These are phyloP conservation scores for Fusarium sp. DNA, from an alignment of 2,329 filamentous ascomycete species.

Conservation along the genomic window DNA sequence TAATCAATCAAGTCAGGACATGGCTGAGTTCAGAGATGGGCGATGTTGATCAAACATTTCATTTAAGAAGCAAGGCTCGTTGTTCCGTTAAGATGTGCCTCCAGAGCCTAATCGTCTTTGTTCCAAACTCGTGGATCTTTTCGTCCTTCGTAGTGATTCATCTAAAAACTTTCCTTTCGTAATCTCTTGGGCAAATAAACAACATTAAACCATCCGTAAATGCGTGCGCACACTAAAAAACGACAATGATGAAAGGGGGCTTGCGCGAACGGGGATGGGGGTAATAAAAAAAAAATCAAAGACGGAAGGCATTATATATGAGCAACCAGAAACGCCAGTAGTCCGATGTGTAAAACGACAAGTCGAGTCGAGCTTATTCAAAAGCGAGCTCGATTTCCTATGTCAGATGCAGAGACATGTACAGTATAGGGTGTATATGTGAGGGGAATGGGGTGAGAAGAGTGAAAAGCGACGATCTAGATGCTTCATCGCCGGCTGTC, in stretches of 20 bases:
- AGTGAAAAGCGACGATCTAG: conserved; percentile 13
- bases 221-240: conserved; percentile 28
- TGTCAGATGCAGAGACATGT: conserved; percentile 40
- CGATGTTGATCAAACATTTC: not conserved
- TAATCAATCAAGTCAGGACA: not conserved
- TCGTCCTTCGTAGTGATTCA: conserved; percentile 33
- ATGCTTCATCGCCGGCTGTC: conserved; percentile 35
- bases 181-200: conserved; percentile 31
- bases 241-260: conserved; percentile 8
- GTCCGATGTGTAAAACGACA: conserved; percentile 34
- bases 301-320: conserved; percentile 32
- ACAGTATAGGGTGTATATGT: conserved; percentile 33
- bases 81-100: conserved; percentile 28
- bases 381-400: conserved; percentile 30
- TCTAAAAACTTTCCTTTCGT: conserved; percentile 34
- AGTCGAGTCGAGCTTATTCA: conserved; percentile 33
- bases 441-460: conserved; percentile 9
- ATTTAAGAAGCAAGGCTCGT: conserved; percentile 25
- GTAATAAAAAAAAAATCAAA: conserved; percentile 12
- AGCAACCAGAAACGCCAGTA: conserved; percentile 41
- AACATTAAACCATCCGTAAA: conserved; percentile 23
- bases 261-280: conserved; percentile 1
- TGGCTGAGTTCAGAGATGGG: not conserved
- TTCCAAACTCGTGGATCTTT: conserved; percentile 38
- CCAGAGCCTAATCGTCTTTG: conserved; percentile 35